Conservation (phyloP, 768 basidiomycete species). For the Auriscalpium microsporum region DNA sequence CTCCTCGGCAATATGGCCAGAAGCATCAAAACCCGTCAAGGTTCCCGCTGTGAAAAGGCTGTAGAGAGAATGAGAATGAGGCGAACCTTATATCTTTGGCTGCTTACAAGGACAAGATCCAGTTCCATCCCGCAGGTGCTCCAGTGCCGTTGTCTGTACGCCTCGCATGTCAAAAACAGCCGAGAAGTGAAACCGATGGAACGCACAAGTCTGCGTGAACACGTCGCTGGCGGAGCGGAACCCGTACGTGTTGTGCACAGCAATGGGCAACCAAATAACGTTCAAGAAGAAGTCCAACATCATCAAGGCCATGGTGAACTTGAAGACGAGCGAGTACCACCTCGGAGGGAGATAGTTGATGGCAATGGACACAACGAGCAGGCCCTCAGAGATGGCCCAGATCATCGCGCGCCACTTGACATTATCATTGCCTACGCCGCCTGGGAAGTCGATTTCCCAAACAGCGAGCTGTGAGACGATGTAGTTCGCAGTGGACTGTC, state of each 20-base stretch:
- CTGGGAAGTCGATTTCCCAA: conserved; percentile 77
- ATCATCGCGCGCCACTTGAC: conserved; percentile 82
- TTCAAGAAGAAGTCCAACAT: conserved; percentile 85
- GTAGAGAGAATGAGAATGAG: not conserved
- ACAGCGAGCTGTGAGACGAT: conserved; percentile 77
- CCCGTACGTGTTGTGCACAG: conserved; percentile 82
- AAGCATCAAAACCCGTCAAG: conserved; percentile 75
- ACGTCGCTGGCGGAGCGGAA: conserved; percentile 79
- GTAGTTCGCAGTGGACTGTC: conserved; percentile 80
- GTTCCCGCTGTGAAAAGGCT: conserved; percentile 85
- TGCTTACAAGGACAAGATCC: conserved; percentile 76
- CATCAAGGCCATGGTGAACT: conserved; percentile 62
- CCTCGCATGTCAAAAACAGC: not conserved
- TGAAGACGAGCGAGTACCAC: conserved; percentile 70
- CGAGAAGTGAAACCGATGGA: not conserved
- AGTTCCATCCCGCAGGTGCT: conserved; percentile 84
- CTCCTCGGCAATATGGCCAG: conserved; percentile 26
- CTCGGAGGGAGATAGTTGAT: conserved; percentile 82
- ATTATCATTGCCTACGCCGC: conserved; percentile 60
- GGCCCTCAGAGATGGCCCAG: conserved; percentile 72
- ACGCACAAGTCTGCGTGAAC: conserved; percentile 70
- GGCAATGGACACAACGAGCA: conserved; percentile 62
- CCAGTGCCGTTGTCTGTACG: conserved; percentile 84
- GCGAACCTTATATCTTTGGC: not conserved
- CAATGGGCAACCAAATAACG: conserved; percentile 88